A percentile compares a stretch with the other conserved stretches of the same genome.
These are phyloP conservation scores for Candida maris DNA, from an alignment of 805 yeast species.

Conservation along the genomic window DNA sequence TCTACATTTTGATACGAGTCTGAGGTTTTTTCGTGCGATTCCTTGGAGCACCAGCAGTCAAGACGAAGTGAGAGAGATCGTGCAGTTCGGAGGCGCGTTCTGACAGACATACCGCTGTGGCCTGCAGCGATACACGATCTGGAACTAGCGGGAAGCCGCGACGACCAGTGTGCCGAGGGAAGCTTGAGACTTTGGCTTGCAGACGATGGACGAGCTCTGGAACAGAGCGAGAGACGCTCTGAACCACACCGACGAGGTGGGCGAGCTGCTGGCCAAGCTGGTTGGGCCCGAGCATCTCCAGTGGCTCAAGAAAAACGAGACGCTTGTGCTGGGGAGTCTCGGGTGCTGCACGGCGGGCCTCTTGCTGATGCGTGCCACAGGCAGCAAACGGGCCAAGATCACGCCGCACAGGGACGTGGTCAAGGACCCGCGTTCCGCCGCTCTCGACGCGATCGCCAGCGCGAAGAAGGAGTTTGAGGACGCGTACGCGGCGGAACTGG, in stretches of 20 bases:
- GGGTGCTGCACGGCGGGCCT: constrained; percentile 9
- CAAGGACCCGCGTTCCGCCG: constrained; percentile 17
- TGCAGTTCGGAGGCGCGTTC: too few species aligned
- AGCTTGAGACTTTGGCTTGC: too few species aligned
- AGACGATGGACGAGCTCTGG: not conserved
- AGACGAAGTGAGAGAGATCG: too few species aligned
- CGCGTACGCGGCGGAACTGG: constrained; percentile 6
- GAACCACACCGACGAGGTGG: not conserved
- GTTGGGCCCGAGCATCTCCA: constrained; percentile 64
- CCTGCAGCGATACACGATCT: too few species aligned
- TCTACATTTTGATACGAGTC: too few species aligned
- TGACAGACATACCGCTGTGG: too few species aligned
- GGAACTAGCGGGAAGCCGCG: too few species aligned
- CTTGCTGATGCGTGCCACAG: not conserved
- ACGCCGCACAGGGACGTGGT: constrained; percentile 12
- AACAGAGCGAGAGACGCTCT: not conserved
- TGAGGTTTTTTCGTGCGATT: too few species aligned
- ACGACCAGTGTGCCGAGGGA: too few species aligned
- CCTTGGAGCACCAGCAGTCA: too few species aligned
- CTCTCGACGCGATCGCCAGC: constrained; percentile 16
- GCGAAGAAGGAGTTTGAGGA: constrained; percentile 16
- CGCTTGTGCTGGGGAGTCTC: constrained; percentile 11
- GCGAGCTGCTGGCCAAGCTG: constrained; percentile 9
- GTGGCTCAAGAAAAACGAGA: constrained; percentile 15
- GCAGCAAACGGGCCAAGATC: constrained; percentile 12